These are phyloP conservation scores for Hyaloscypha hepaticicola DNA, from an alignment of 495 filamentous ascomycete genomes.

Conservation along the genomic window DNA sequence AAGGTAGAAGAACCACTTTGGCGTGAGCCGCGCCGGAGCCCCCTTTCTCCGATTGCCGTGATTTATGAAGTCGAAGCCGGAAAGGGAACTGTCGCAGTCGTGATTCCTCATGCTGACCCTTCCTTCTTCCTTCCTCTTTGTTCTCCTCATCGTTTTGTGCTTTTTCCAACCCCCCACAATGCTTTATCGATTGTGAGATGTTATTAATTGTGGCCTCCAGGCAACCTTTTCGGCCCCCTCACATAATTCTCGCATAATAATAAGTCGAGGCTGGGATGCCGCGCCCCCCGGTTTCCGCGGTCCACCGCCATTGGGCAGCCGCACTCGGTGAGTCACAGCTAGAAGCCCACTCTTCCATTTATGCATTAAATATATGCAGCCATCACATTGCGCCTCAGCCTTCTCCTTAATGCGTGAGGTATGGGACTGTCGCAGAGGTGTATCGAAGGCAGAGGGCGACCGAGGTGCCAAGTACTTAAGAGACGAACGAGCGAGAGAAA, in stretches of 20 bases:
- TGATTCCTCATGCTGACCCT: no score
- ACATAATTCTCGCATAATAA: not conserved
- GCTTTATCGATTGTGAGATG: not conserved
- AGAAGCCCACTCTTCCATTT: not conserved
- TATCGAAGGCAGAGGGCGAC: not conserved
- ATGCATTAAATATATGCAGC: slow-evolving; percentile 7
- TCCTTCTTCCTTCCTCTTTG: no score
- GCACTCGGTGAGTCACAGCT: not conserved
- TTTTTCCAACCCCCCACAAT: not conserved
- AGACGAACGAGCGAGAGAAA: not conserved
- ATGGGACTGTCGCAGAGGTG: not conserved
- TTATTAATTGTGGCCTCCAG: not conserved
- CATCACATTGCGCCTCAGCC: slow-evolving; percentile 4
- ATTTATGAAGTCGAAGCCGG: not conserved
- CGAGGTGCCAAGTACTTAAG: not conserved
- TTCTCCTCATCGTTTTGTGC: not conserved
- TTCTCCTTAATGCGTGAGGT: slow-evolving; percentile 4
- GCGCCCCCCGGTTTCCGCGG: not conserved
- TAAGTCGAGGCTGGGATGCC: not conserved
- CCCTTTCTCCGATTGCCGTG: not conserved
- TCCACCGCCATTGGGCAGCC: not conserved
- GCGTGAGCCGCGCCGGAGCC: no score
- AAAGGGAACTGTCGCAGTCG: no score
- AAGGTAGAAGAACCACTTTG: not conserved
- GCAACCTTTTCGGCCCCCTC: not conserved